These are phyloP conservation scores for Pythium rhizo-oryzae DNA, from an alignment of 352 stramenopile species.

Conservation along the genomic window DNA sequence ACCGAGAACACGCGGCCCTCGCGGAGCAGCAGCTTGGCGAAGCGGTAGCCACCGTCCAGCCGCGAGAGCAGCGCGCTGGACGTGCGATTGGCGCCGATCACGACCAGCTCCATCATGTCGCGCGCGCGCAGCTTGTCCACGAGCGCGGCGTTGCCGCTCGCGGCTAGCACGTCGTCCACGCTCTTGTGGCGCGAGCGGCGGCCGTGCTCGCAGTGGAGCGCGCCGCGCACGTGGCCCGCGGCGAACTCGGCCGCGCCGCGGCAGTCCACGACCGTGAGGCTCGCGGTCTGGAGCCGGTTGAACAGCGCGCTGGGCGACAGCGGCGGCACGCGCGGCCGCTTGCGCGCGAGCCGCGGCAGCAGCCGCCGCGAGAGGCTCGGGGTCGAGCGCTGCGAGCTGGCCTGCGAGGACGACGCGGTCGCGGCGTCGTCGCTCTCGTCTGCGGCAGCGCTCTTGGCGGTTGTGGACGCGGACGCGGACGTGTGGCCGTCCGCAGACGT, in stretches of 20 bases:
- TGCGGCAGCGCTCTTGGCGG: not conserved
- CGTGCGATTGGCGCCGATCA: constrained; percentile 61
- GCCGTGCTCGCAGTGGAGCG: constrained; percentile 54
- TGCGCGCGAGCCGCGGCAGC: constrained; percentile 30
- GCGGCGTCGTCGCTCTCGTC: constrained; percentile 21
- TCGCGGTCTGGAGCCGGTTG: constrained; percentile 70
- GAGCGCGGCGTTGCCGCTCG: constrained; percentile 26
- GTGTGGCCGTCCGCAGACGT: too few relatives aligned
- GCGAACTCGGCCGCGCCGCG: constrained; percentile 53
- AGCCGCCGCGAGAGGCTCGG: constrained; percentile 33
- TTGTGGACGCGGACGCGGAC: not conserved
- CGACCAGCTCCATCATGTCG: constrained; percentile 75
- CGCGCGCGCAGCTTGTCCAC: constrained; percentile 47
- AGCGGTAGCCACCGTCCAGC: constrained; percentile 71
- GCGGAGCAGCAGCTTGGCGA: constrained; percentile 60
- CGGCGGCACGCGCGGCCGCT: constrained; percentile 46
- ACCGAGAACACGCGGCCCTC: constrained; percentile 78
- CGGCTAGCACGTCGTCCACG: constrained; percentile 59
- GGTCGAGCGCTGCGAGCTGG: constrained; percentile 21
- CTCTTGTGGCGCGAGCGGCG: constrained; percentile 33
- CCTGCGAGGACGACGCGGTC: constrained; percentile 11
- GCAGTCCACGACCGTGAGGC: constrained; percentile 71
- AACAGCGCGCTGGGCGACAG: constrained; percentile 73
- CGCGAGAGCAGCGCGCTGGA: constrained; percentile 51
- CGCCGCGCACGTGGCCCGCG: constrained; percentile 42